phyloP scores from a whole-genome alignment of 2,329 filamentous ascomycete species.

The Microsporum audouinii region DNA sequence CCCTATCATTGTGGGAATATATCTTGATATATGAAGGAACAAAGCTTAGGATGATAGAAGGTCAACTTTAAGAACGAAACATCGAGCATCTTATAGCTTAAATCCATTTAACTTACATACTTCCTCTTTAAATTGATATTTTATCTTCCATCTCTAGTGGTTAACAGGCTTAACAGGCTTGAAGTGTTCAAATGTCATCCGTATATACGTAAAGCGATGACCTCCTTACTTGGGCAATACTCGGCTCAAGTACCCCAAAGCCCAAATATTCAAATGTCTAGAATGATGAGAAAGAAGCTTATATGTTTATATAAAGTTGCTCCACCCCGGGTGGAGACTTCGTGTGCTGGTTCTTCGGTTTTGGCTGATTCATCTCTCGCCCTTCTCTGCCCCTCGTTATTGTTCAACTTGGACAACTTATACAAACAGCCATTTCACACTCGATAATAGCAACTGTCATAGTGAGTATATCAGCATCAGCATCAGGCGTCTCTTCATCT shows the following conservation, averaged over 20 bases:
- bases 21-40: too few species aligned
- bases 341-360: neutral
- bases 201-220: too few species aligned
- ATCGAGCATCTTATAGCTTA: too few species aligned
- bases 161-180: too few species aligned
- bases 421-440: neutral
- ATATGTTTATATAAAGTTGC: neutral
- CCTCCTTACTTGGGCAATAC: neutral
- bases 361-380: neutral
- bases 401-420: neutral
- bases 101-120: too few species aligned
- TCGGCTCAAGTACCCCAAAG: neutral
- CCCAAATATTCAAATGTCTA: neutral
- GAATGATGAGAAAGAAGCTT: neutral
- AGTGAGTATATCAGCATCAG: neutral
- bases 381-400: neutral
- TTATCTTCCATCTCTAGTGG: too few species aligned
- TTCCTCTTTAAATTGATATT: too few species aligned
- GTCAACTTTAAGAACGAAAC: too few species aligned
- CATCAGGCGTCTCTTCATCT: too few species aligned
- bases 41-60: too few species aligned
- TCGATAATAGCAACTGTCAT: neutral
- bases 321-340: neutral
- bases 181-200: too few species aligned
- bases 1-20: too few species aligned